phyloP scores from a whole-genome alignment of 768 basidiomycete genomes.

The Rhodotorula sphaerocarpa region DNA sequence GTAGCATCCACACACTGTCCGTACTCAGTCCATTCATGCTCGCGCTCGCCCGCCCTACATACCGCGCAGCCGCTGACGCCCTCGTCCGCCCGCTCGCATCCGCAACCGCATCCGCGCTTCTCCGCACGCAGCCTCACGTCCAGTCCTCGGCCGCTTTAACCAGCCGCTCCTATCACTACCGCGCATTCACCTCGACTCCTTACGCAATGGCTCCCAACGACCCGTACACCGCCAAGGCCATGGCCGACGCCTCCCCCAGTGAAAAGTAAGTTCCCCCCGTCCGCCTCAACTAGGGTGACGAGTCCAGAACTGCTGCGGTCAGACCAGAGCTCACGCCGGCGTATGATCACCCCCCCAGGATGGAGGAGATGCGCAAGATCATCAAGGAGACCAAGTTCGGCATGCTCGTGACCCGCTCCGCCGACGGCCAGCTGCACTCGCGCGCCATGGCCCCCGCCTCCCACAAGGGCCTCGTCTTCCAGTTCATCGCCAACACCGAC shows the following conservation, averaged over 20 bases:
- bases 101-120: background rate
- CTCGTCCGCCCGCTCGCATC: background rate
- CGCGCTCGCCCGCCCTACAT: background rate
- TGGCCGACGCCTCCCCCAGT: constrained; percentile 13
- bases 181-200: background rate
- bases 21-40: background rate
- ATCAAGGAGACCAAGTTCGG: constrained; percentile 32
- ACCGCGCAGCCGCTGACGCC: constrained; percentile 1
- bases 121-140: background rate
- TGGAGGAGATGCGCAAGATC: constrained; percentile 22
- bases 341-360: background rate
- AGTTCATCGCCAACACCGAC: constrained; percentile 38
- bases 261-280: constrained; percentile 11
- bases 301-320: background rate
- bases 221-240: constrained; percentile 34
- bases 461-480: constrained; percentile 37
- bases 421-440: constrained; percentile 34
- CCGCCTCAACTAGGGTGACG: background rate
- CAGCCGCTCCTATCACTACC: background rate
- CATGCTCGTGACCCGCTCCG: constrained; percentile 32
- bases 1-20: background rate
- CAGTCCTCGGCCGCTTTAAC: too few species aligned
- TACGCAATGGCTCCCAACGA: constrained; percentile 12
- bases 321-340: background rate
- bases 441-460: constrained; percentile 37